Conservation (phyloP, 768 basidiomycete species). For the Hirschioporus abietinus region DNA sequence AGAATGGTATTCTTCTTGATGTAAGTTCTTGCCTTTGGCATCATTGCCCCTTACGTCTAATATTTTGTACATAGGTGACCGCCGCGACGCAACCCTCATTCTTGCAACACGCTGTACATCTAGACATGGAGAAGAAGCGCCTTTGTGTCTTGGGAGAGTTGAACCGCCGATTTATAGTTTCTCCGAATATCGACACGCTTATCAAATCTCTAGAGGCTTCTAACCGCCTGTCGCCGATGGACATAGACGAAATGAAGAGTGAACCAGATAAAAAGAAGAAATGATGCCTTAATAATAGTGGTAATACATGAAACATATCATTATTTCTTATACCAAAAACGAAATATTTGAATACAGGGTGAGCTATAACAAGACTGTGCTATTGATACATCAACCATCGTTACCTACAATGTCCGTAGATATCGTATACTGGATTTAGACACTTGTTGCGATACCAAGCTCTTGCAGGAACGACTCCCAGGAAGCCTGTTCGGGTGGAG, state of each 20-base stretch:
- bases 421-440: not conserved
- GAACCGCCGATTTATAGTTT: slow-evolving; percentile 76
- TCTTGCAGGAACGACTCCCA: slow-evolving; percentile 5
- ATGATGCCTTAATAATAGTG: not conserved
- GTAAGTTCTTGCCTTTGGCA: slow-evolving; percentile 37
- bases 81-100: slow-evolving; percentile 84
- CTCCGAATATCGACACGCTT: slow-evolving; percentile 77
- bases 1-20: slow-evolving; percentile 77
- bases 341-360: not conserved
- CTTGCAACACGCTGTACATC: slow-evolving; percentile 77
- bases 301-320: not conserved
- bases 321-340: not conserved
- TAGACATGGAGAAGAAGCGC: slow-evolving; percentile 55
- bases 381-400: not conserved
- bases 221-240: slow-evolving; percentile 28
- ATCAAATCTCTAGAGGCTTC: slow-evolving; percentile 58
- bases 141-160: slow-evolving; percentile 80
- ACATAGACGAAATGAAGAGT: slow-evolving; percentile 23
- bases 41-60: slow-evolving; percentile 7
- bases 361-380: not conserved
- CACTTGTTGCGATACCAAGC: not conserved
- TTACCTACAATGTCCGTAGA: not conserved
- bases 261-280: not conserved
- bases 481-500: not conserved
- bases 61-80: slow-evolving; percentile 47